These are phyloP conservation scores for Ustilago crameri DNA, from an alignment of 1,284 basidiomycete genomes.

Conservation along the genomic window DNA sequence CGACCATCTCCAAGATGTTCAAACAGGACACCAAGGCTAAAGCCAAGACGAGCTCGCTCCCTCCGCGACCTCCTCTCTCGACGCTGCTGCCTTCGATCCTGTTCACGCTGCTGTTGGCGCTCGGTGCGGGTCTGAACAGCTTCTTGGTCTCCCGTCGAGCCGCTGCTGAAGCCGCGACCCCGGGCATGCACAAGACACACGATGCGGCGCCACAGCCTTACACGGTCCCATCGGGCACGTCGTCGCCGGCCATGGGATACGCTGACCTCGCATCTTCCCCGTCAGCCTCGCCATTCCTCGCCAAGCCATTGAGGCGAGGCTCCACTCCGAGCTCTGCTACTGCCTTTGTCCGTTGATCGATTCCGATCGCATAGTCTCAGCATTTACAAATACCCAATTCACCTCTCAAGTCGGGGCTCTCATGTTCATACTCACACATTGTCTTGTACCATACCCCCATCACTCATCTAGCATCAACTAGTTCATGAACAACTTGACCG, in stretches of 20 bases:
- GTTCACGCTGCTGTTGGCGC: slow-evolving; percentile 55
- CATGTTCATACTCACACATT: not conserved
- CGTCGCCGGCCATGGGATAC: slow-evolving; percentile 10
- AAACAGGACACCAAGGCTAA: slow-evolving; percentile 6
- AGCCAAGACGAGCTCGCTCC: slow-evolving; percentile 21
- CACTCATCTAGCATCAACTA: no score
- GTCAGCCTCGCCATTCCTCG: slow-evolving; percentile 2
- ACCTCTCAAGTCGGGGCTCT: not conserved
- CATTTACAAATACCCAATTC: not conserved
- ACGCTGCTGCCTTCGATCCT: slow-evolving; percentile 56
- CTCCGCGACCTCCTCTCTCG: slow-evolving; percentile 58
- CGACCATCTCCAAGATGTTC: slow-evolving; percentile 19
- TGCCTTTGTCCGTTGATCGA: not conserved
- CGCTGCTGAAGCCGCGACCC: slow-evolving; percentile 2
- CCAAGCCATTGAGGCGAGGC: not conserved
- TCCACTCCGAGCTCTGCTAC: not conserved
- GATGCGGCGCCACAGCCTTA: slow-evolving; percentile 6
- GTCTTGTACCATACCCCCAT: not conserved
- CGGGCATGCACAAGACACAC: not conserved
- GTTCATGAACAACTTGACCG: no score
- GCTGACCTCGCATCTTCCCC: slow-evolving; percentile 12
- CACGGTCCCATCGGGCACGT: not conserved
- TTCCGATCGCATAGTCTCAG: not conserved
- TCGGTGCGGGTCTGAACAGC: slow-evolving; percentile 52
- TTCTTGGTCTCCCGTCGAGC: slow-evolving; percentile 35